A percentile compares a stretch with the other conserved stretches of the same genome.
These are phyloP conservation scores for Retiboletus flavoniger DNA, from an alignment of 1,284 basidiomycete genomes.

Conservation along the genomic window DNA sequence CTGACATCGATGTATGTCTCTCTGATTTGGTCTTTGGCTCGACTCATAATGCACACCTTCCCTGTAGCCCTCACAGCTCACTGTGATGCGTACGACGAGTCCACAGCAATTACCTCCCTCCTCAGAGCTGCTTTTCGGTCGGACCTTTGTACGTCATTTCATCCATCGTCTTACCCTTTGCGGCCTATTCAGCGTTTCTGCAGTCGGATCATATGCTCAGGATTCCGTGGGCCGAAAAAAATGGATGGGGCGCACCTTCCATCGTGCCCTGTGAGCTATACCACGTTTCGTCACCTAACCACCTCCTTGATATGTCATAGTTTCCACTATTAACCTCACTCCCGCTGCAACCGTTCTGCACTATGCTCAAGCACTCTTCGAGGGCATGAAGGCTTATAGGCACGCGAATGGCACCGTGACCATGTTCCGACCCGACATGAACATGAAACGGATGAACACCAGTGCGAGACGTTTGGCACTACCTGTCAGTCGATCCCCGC, in stretches of 20 bases:
- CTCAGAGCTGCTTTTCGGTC: conserved; percentile 62
- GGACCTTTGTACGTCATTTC: conserved; percentile 58
- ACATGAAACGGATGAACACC: conserved; percentile 91
- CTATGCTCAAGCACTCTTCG: conserved; percentile 90
- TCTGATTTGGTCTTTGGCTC: not conserved
- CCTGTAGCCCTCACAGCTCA: conserved; percentile 45
- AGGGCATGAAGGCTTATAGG: conserved; percentile 96
- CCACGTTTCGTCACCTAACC: not conserved
- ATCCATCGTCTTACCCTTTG: conserved; percentile 4
- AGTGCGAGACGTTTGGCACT: conserved; percentile 75
- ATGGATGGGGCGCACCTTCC: conserved; percentile 82
- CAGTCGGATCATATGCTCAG: conserved; percentile 94
- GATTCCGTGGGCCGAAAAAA: conserved; percentile 71
- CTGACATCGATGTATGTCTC: conserved; percentile 29
- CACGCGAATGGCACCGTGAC: conserved; percentile 77
- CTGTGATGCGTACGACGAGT: conserved; percentile 48
- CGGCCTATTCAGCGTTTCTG: conserved; percentile 10
- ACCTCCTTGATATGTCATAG: conserved; percentile 38
- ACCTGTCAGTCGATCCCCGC: conserved; percentile 52
- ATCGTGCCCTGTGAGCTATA: conserved; percentile 75
- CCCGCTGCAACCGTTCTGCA: conserved; percentile 91
- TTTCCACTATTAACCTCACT: conserved; percentile 73
- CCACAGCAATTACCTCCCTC: conserved; percentile 55
- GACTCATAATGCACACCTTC: not conserved
- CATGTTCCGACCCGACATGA: conserved; percentile 97